Evolutionary conservation across 768 basidiomycete species (phyloP), one percentile per base, ranked within the genome.

Genomic region (Agaricus blazei): DNA sequence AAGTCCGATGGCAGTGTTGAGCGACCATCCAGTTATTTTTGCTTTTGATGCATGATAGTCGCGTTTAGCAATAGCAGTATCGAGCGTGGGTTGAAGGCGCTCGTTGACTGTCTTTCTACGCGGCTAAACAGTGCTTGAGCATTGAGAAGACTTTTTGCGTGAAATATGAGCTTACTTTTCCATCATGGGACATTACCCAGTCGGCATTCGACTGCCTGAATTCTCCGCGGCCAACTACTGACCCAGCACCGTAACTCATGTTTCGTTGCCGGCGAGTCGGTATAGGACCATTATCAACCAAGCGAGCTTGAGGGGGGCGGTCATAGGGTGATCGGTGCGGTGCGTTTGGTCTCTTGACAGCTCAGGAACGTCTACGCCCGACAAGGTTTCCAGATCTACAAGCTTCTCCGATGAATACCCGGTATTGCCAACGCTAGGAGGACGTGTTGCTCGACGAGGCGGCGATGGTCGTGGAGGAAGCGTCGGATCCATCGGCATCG

Each of bases 41-140:
- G 81, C 83, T 68, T 78, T 80, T 28, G 60, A 46, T 0, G 73
- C 71, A 54, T 75, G 81, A 52, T 78, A 82, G 24, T 68, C 64
- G 52, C 72, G 73, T 60, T 84, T 79, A 0, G 19, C 11, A 5
- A 61, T 62, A 1, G 87, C 86, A 2, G 70, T 64, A 0, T 69
- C 58, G 2, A 87, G 64, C 0, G 84, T 88, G 3, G 82, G 81
- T 15, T 70, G 42, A 3, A 90, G 65, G 3, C 87, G 77, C 49
- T 84, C 79, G 7, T 72, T 71, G 0, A 84, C 65, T 0, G 78
- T 79, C 52, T 61, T 72, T 28, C 66, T 69, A 26, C 61, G 61
- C 57, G 49, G 51, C 27, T 28, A 37, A 15, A 3, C 19, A 15
- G 15, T 1, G 14, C 24, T 47, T n/a, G 52, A 19, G 24, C 34